Conservation (phyloP, 2,329 filamentous ascomycete genomes). For the Neopestalotiopsis sp. region DNA sequence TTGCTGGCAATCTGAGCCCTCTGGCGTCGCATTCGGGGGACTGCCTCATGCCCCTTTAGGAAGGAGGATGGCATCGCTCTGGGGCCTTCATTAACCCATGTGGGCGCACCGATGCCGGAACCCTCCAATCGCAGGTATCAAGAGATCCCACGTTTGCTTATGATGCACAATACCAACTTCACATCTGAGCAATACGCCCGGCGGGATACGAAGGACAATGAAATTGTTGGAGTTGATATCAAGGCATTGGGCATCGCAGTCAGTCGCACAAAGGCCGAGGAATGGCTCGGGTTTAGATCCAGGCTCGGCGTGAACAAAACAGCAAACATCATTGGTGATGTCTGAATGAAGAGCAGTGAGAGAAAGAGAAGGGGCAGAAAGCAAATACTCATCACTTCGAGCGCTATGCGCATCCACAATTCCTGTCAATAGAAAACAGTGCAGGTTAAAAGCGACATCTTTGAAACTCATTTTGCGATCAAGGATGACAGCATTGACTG, state of each 20-base stretch:
- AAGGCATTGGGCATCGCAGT: not conserved
- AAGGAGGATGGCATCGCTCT: not conserved
- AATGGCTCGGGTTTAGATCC: not conserved
- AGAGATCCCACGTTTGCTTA: not conserved
- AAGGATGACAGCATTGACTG: too few species aligned
- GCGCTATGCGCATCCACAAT: too few species aligned
- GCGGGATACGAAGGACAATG: not conserved
- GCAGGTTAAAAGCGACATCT: too few species aligned
- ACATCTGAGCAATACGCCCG: not conserved
- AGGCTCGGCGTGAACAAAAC: too few species aligned
- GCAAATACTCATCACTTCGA: too few species aligned
- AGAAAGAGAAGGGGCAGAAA: too few species aligned
- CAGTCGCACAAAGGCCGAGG: not conserved
- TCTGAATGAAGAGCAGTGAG: too few species aligned
- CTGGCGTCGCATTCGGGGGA: not conserved
- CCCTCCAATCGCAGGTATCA: not conserved
- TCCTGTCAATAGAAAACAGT: too few species aligned
- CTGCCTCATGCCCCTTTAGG: not conserved
- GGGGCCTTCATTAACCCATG: not conserved
- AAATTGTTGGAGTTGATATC: not conserved
- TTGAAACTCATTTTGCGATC: too few species aligned
- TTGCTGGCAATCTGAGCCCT: not conserved
- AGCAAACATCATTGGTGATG: too few species aligned
- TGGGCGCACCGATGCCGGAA: not conserved
- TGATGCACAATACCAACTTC: not conserved